Conservation (phyloP, 805 yeast genomes). For the Vanderwaltozyma verrucispora region DNA sequence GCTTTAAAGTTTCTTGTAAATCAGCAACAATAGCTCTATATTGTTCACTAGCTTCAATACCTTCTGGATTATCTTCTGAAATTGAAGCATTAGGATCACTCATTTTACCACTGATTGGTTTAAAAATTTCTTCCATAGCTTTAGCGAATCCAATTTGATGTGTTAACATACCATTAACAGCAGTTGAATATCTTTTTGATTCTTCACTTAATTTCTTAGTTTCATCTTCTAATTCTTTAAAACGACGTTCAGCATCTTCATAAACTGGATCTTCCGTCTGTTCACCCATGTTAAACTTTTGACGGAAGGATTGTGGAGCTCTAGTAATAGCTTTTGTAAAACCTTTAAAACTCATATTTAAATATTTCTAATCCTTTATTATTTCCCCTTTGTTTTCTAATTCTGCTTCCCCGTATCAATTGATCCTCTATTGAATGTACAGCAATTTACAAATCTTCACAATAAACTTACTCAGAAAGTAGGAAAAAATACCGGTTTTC, state of each 20-base stretch:
- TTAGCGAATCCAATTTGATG: slow-evolving; percentile 94
- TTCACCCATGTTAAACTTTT: slow-evolving; percentile 82
- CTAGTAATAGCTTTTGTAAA: slow-evolving; percentile 67
- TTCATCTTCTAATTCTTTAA: slow-evolving; percentile 82
- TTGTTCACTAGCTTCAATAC: slow-evolving; percentile 88
- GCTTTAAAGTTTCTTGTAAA: slow-evolving; percentile 74
- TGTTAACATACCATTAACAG: slow-evolving; percentile 87
- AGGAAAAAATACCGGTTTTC: too few relatives aligned
- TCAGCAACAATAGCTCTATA: slow-evolving; percentile 83
- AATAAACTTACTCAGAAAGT: too few relatives aligned
- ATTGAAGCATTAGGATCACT: slow-evolving; percentile 79
- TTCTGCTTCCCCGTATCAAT: too few relatives aligned
- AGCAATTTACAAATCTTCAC: too few relatives aligned
- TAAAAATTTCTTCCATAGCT: slow-evolving; percentile 90
- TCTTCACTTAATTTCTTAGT: slow-evolving; percentile 86
- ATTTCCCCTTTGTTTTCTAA: too few relatives aligned
- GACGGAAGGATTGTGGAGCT: slow-evolving; percentile 88
- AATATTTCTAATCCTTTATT: slow-evolving; percentile 28
- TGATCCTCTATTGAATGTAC: too few relatives aligned
- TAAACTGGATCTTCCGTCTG: slow-evolving; percentile 78
- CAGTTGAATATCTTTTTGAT: slow-evolving; percentile 78
- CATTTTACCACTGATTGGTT: slow-evolving; percentile 88
- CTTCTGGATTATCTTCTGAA: slow-evolving; percentile 94
- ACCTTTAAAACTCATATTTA: slow-evolving; percentile 92
- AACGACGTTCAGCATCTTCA: slow-evolving; percentile 91